Percentiles rank a stretch among this genome's conserved stretches.
phyloP scores from a whole-genome alignment of 495 filamentous ascomycete species.

The Hamigera avellanea region DNA sequence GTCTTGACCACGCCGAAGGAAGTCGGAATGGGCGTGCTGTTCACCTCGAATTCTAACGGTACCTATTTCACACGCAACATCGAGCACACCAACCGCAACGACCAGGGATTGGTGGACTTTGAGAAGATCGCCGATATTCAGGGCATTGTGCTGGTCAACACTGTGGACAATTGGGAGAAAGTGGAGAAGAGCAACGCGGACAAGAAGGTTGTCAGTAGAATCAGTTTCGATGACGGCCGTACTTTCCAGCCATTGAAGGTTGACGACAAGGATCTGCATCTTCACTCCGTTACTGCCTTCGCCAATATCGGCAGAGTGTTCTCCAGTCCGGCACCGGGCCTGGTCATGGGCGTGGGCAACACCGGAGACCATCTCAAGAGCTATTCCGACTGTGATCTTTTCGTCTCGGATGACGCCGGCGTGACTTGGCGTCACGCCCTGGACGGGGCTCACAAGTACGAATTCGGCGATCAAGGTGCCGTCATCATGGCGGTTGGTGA shows the following conservation, averaged over 20 bases:
- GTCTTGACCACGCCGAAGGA: slow-evolving; percentile 56
- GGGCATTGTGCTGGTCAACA: slow-evolving; percentile 82
- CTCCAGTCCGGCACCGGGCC: slow-evolving; percentile 82
- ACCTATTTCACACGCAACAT: slow-evolving; percentile 88
- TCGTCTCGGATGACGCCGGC: slow-evolving; percentile 84
- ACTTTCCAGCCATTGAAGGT: slow-evolving; percentile 57
- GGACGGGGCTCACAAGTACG: slow-evolving; percentile 82
- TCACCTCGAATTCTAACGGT: slow-evolving; percentile 92
- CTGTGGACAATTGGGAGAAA: slow-evolving; percentile 74
- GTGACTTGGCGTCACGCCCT: slow-evolving; percentile 65
- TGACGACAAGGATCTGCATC: slow-evolving; percentile 52
- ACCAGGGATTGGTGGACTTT: slow-evolving; percentile 69
- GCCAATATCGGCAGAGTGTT: slow-evolving; percentile 75
- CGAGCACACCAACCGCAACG: slow-evolving; percentile 78
- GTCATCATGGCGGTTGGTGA: slow-evolving; percentile 74
- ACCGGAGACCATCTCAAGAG: slow-evolving; percentile 57
- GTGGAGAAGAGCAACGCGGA: slow-evolving; percentile 40
- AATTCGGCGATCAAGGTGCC: slow-evolving; percentile 85
- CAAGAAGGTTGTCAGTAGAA: slow-evolving; percentile 55
- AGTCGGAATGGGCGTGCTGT: slow-evolving; percentile 69
- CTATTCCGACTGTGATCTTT: slow-evolving; percentile 62
- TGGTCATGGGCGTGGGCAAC: slow-evolving; percentile 90
- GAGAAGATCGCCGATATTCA: slow-evolving; percentile 84
- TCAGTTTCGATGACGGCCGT: slow-evolving; percentile 90
- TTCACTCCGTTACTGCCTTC: slow-evolving; percentile 81